Conservation (phyloP, 495 filamentous ascomycete genomes). For the Penicillium ucsense region DNA sequence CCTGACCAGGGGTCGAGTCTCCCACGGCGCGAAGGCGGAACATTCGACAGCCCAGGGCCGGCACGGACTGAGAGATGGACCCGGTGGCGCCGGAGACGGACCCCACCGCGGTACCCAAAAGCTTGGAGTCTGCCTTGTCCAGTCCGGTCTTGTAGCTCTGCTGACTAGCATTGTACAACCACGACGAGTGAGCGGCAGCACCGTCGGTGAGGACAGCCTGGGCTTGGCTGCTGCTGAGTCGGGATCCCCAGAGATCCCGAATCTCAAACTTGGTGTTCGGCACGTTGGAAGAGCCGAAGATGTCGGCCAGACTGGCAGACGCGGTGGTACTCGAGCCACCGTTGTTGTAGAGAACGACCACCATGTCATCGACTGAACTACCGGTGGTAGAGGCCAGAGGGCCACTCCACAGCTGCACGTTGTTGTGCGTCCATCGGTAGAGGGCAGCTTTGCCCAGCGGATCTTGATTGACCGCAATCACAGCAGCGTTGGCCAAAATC, state of each 20-base stretch:
- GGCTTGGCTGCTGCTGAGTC: not conserved
- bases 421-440: not conserved
- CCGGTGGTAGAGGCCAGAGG: not conserved
- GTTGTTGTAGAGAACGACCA: not conserved
- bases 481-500: not conserved
- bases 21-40: not conserved
- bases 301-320: not conserved
- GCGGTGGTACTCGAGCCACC: not conserved
- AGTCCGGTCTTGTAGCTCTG: not conserved
- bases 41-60: not conserved
- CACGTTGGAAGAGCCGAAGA: not conserved
- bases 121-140: not conserved
- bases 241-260: not conserved
- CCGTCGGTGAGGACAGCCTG: not conserved
- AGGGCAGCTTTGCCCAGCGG: not conserved
- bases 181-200: not conserved
- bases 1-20: no score
- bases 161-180: not conserved
- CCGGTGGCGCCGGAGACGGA: not conserved
- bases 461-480: not conserved
- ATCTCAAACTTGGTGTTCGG: not conserved
- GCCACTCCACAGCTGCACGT: not conserved
- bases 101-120: not conserved
- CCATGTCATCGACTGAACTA: not conserved
- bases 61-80: not conserved